phyloP scores from a whole-genome alignment of 208 protist species.

The Trypanosoma rangeli region DNA sequence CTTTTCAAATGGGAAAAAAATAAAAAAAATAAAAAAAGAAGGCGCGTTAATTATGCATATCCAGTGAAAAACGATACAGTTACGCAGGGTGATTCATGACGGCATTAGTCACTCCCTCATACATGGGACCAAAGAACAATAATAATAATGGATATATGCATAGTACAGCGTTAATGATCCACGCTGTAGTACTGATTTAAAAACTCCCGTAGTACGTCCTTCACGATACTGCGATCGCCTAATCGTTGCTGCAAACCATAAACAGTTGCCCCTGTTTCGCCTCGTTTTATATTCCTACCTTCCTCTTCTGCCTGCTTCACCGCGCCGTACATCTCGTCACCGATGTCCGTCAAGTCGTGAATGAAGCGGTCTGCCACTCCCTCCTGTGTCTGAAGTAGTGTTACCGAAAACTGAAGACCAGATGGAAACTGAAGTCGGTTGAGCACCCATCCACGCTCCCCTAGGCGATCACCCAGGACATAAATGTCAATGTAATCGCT shows the following conservation, averaged over 20 bases:
- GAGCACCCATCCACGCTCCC: slow-evolving; percentile 91
- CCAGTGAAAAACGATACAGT: no score
- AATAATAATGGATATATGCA: slow-evolving; percentile 6
- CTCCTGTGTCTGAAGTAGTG: slow-evolving; percentile 78
- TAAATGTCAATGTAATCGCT: slow-evolving; percentile 91
- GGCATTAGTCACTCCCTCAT: no score
- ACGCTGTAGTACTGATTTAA: slow-evolving; percentile 81
- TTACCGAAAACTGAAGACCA: slow-evolving; percentile 92
- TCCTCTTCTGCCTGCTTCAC: slow-evolving; percentile 33
- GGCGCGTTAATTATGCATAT: no score
- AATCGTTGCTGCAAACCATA: slow-evolving; percentile 93
- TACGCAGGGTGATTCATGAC: no score
- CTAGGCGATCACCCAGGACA: slow-evolving; percentile 76
- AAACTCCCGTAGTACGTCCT: slow-evolving; percentile 83
- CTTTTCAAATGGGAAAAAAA: no score
- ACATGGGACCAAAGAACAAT: background rate
- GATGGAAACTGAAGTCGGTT: slow-evolving; percentile 94
- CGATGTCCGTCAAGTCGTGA: slow-evolving; percentile 59
- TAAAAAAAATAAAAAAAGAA: no score
- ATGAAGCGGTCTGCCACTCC: slow-evolving; percentile 81
- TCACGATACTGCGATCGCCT: slow-evolving; percentile 89
- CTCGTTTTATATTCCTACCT: slow-evolving; percentile 35
- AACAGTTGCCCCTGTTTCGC: slow-evolving; percentile 67
- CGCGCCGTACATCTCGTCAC: slow-evolving; percentile 42
- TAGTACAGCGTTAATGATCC: slow-evolving; percentile 15